A percentile compares a stretch with the other conserved stretches of the same genome.
phyloP scores from a whole-genome alignment of 305 asterid genomes.

The Fraxinus baroniana region DNA sequence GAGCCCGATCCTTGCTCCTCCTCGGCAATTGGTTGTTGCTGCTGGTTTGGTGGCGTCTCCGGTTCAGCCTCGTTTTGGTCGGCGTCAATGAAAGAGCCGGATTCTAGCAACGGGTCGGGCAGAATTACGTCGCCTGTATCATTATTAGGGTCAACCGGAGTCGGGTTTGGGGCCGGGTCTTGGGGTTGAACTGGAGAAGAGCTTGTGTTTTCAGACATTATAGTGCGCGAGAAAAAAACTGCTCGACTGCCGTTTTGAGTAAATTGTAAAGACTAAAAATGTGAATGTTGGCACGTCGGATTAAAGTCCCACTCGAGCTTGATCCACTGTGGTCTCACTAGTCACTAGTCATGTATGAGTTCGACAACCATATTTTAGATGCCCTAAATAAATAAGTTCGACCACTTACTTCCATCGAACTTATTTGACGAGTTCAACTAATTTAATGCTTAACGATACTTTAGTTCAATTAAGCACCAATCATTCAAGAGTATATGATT shows the following conservation, averaged over 20 bases:
- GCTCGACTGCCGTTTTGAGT: background rate
- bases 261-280: background rate
- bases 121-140: conserved; percentile 17
- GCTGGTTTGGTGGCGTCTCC: conserved; percentile 14
- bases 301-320: background rate
- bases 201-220: conserved; percentile 34
- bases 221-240: background rate
- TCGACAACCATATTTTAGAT: background rate
- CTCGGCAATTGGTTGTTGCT: background rate
- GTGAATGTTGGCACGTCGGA: background rate
- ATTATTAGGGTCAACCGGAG: background rate
- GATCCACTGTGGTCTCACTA: background rate
- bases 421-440: background rate
- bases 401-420: background rate
- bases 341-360: background rate
- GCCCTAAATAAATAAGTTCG: background rate
- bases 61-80: conserved; percentile 21
- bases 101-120: conserved; percentile 56
- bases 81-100: conserved; percentile 53
- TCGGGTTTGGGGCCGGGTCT: conserved; percentile 19
- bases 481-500: background rate
- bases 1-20: background rate
- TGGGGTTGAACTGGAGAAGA: conserved; percentile 18
- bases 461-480: background rate
- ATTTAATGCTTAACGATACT: background rate